These are phyloP conservation scores for Diutina rugosa DNA, from an alignment of 1,139 yeast genomes.

Conservation along the genomic window DNA sequence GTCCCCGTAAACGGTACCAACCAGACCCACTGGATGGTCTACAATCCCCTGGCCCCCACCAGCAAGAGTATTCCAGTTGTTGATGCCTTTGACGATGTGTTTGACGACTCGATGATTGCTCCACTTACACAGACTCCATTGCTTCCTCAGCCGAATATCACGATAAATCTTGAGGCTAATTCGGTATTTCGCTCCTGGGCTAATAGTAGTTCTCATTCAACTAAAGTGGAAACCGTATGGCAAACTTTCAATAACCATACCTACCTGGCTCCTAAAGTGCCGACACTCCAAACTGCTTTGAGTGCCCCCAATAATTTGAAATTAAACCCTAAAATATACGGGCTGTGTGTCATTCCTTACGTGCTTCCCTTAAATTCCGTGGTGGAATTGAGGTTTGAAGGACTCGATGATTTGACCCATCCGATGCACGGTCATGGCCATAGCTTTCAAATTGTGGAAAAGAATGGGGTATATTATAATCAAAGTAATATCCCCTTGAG, in stretches of 20 bases:
- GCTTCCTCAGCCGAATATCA: neutral
- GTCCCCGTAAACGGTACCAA: neutral
- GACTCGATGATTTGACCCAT: neutral
- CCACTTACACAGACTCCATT: neutral
- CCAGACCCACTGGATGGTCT: neutral
- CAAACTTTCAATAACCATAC: neutral
- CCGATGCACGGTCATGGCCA: neutral
- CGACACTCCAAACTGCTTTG: neutral
- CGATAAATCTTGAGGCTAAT: neutral
- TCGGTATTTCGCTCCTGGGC: neutral
- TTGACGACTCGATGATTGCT: slow-evolving; percentile 13
- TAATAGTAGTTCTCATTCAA: neutral
- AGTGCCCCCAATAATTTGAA: neutral
- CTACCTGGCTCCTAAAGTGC: neutral
- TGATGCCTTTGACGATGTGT: neutral
- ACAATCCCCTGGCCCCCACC: neutral
- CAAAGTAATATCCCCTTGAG: neutral
- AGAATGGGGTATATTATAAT: neutral
- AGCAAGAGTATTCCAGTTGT: neutral
- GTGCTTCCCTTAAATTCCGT: neutral
- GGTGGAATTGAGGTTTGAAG: neutral
- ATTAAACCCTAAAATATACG: neutral
- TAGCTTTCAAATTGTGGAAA: neutral
- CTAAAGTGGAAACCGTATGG: neutral
- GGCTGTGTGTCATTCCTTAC: neutral